Evolutionary conservation across 2,329 filamentous ascomycete genomes (phyloP).

Genomic region (Diaporthe capsici): DNA sequence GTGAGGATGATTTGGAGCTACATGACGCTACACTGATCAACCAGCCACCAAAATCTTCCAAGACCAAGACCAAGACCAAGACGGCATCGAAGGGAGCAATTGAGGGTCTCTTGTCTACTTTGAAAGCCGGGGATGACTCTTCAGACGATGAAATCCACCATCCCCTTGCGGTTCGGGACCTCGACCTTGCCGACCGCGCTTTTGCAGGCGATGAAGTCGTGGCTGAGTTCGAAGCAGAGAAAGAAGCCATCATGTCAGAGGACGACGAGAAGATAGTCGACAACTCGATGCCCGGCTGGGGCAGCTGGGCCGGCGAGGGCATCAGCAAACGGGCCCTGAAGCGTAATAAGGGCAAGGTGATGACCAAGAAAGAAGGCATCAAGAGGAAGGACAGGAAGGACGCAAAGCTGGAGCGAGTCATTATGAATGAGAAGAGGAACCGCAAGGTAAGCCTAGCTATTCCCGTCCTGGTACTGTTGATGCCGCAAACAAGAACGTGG

Average conservation of each 20-base stretch:
- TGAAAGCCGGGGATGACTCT: conserved; percentile 47
- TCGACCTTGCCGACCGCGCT: conserved; percentile 81
- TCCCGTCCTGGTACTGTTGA: conserved; percentile 4
- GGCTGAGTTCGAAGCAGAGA: conserved; percentile 85
- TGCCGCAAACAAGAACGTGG: conserved; percentile 40
- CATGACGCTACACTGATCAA: conserved; percentile 46
- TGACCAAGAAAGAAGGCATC: conserved; percentile 76
- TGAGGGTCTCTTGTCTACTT: conserved; percentile 38
- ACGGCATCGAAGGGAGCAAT: conserved; percentile 38
- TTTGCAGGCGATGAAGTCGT: conserved; percentile 92
- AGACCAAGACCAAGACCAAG: conserved; percentile 41
- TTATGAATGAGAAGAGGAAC: conserved; percentile 90
- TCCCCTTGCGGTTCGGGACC: conserved; percentile 71
- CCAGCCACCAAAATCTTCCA: conserved; percentile 42
- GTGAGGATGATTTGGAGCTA: conserved; percentile 58
- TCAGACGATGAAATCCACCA: conserved; percentile 66
- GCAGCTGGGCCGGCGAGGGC: conserved; percentile 89
- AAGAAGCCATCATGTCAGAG: conserved; percentile 77
- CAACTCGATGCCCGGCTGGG: conserved; percentile 94
- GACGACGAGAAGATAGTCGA: conserved; percentile 89
- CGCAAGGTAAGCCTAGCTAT: conserved; percentile 77
- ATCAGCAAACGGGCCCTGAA: conserved; percentile 79
- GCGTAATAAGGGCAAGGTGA: conserved; percentile 72
- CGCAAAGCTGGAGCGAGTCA: conserved; percentile 84
- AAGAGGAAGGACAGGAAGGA: conserved; percentile 85